Conservation (phyloP, 1,284 basidiomycete genomes). For the Erythrobasidium hasegawianum region DNA sequence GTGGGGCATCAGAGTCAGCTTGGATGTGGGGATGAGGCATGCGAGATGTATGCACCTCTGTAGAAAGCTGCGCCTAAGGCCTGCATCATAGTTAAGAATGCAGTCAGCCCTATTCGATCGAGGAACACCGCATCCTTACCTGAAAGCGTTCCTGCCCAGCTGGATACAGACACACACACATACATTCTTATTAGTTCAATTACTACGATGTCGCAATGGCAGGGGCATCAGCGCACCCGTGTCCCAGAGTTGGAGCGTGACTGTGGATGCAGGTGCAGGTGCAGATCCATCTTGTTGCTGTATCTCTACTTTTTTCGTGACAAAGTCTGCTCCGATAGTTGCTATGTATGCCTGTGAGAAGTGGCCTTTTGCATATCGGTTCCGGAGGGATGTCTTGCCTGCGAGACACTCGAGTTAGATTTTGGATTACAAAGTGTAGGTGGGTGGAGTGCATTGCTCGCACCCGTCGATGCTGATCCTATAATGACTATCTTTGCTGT, state of each 20-base stretch:
- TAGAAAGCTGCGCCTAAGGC: constrained; percentile 69
- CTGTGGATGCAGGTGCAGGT: constrained; percentile 38
- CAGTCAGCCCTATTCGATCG: background rate
- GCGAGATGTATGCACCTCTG: constrained; percentile 47
- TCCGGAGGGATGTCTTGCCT: constrained; percentile 42
- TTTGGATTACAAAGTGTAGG: no score
- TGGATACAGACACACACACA: background rate
- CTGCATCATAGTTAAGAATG: background rate
- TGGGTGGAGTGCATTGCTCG: constrained; percentile 2
- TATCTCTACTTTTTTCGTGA: constrained; percentile 57
- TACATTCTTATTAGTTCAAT: no score
- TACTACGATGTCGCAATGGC: no score
- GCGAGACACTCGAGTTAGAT: constrained; percentile 13
- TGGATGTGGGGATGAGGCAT: background rate
- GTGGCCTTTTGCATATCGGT: constrained; percentile 32
- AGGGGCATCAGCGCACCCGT: constrained; percentile 32
- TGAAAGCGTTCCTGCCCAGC: constrained; percentile 81
- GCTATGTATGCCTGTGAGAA: constrained; percentile 71
- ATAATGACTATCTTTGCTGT: constrained; percentile 39
- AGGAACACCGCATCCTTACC: constrained; percentile 47
- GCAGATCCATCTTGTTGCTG: constrained; percentile 1
- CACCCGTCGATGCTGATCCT: constrained; percentile 25
- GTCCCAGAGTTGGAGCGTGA: constrained; percentile 74
- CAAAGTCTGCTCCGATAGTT: constrained; percentile 79
- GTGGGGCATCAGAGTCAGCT: background rate